Base-by-base conservation (phyloP, 495 filamentous ascomycete genomes). In the Podospora fimiseda region DNA sequence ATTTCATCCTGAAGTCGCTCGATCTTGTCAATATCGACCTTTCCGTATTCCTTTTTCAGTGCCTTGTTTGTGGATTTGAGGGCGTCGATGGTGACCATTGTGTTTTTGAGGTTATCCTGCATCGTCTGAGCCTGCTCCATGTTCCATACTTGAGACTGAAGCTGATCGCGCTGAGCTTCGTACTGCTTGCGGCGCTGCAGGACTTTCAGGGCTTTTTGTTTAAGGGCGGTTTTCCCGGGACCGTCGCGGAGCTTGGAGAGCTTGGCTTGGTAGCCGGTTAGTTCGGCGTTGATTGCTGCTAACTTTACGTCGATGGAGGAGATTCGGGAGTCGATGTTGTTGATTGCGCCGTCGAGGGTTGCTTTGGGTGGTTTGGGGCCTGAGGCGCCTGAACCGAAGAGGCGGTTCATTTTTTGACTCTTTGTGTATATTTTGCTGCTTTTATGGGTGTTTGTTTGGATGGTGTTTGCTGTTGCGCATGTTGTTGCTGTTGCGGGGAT, bases 121-220 rank as follows among this genome's bases (percentile, higher is more conserved):
- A 98, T 97, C 79, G 94, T 95, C 68, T 88, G 87, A 5, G 93
- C 93, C 66, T 97, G 93, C 69, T 97, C 91, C 91, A 98, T 96
- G 74, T 97, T 98, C 93, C 93, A 97, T 11, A 86, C 87, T 69
- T 97, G 93, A 59, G 86, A 82, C 69, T 94, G 89, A 50, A 97
- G 84, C 71, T 98, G 90, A 59, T 97, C 92, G 15, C 90, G 86
- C 74, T 98, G 92, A 9, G 77, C 73, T 69, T 98, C 93, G 80
- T 96, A 96, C 71, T 92, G 85, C 64, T 95, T 95, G 24, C 94
- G 87, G n/a, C 90, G 87, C 70, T 95, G 90, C 1, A 97, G 84
- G 15, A 97, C 84, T 60, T 96, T 96, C 51, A 96, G 83, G 1
- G 93, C 93, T 63, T 97, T 97, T 66, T 94, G 84, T 58, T 91